Evolutionary conservation across 31 red algal species (phyloP).

Genomic region (Odonthalia washingtoniensis): DNA sequence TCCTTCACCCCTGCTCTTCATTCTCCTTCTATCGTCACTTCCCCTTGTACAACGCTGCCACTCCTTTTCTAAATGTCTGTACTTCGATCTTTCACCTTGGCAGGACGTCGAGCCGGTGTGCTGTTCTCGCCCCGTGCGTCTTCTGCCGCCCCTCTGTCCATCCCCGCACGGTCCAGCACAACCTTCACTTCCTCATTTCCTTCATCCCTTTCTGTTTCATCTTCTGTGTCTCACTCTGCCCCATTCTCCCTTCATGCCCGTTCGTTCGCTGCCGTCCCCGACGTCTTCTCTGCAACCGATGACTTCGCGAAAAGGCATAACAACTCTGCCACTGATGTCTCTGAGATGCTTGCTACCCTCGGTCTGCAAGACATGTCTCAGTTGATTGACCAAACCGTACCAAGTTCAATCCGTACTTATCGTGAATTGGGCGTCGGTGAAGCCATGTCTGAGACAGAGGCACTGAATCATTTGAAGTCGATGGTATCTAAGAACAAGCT

Average conservation of each 20-base stretch:
- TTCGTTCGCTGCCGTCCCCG: conserved; percentile 65
- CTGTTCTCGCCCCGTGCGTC: conserved; percentile 53
- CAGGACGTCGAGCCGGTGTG: conserved; percentile 63
- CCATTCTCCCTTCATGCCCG: conserved; percentile 37
- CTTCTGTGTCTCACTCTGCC: background rate
- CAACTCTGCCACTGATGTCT: conserved; percentile 53
- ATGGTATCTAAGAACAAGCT: conserved; percentile 88
- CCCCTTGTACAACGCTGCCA: too few species aligned
- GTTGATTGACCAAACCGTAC: conserved; percentile 92
- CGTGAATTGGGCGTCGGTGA: conserved; percentile 62
- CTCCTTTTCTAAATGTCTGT: too few species aligned
- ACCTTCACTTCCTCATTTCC: conserved; percentile 8
- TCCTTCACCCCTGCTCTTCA: too few species aligned
- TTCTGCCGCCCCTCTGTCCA: conserved; percentile 5
- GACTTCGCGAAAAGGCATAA: conserved; percentile 66
- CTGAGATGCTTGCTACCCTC: conserved; percentile 77
- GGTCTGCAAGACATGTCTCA: conserved; percentile 74
- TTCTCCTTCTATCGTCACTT: too few species aligned
- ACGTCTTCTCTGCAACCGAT: conserved; percentile 69
- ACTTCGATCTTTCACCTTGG: conserved; percentile 50
- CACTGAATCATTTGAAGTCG: conserved; percentile 70
- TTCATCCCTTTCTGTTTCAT: conserved; percentile 11
- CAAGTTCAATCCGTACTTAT: conserved; percentile 81
- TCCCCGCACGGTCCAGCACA: too few species aligned
- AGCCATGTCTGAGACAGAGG: conserved; percentile 88